These are phyloP conservation scores for Calonectria leucothoes DNA, from an alignment of 2,329 filamentous ascomycete genomes.

Conservation along the genomic window DNA sequence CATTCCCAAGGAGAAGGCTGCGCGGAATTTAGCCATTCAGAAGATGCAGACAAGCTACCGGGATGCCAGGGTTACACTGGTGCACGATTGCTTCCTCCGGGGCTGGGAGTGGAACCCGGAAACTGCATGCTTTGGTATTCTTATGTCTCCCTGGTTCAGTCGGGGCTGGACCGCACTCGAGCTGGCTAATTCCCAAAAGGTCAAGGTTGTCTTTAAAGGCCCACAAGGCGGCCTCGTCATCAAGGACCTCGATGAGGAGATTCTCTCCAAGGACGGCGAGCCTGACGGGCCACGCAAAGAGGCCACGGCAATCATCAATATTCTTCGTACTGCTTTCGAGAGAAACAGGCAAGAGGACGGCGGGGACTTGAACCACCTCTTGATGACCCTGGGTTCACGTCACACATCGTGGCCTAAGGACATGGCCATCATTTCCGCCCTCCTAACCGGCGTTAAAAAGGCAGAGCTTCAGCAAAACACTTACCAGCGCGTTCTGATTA, in stretches of 20 bases:
- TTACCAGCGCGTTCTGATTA: neutral
- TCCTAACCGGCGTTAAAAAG: neutral
- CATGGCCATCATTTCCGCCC: neutral
- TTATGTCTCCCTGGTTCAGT: neutral
- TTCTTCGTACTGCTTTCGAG: neutral
- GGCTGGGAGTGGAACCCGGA: neutral
- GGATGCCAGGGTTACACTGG: neutral
- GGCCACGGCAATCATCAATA: neutral
- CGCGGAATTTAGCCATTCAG: neutral
- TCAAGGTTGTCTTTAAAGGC: neutral
- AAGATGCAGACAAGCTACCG: neutral
- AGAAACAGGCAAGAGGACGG: neutral
- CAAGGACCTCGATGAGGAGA: neutral
- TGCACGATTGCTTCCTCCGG: neutral
- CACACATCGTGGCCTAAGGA: neutral
- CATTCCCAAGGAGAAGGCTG: neutral
- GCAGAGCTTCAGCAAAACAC: neutral
- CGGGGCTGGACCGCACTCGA: neutral
- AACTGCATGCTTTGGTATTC: neutral
- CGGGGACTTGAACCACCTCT: neutral
- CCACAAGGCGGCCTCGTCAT: neutral
- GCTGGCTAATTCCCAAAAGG: neutral
- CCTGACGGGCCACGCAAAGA: neutral
- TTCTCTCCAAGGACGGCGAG: neutral
- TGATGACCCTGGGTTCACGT: neutral